Percentiles rank a stretch among this genome's conserved stretches.
These are phyloP conservation scores for Xylariaceae sp. DNA, from an alignment of 2,329 filamentous ascomycete species.

Conservation along the genomic window DNA sequence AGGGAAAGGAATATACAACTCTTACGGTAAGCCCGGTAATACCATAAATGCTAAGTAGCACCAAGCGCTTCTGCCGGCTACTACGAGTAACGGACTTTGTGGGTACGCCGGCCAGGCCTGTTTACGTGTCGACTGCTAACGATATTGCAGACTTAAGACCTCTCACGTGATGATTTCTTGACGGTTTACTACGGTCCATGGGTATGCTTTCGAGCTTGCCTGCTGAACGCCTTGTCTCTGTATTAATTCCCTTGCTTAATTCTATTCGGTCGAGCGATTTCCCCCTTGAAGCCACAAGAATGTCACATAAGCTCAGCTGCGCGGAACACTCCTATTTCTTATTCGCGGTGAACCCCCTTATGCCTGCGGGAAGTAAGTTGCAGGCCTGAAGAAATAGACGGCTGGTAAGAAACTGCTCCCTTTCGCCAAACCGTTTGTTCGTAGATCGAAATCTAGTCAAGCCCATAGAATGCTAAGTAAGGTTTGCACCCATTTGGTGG, in stretches of 20 bases:
- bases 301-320: neutral
- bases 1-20: too few relatives aligned
- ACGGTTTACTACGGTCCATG: too few relatives aligned
- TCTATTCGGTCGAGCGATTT: neutral
- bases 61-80: too few relatives aligned
- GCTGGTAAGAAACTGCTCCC: neutral
- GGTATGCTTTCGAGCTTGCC: too few relatives aligned
- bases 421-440: neutral
- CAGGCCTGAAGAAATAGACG: neutral
- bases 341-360: neutral
- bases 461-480: neutral
- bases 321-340: neutral
- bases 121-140: too few relatives aligned
- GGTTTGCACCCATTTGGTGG: neutral
- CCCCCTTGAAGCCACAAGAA: neutral
- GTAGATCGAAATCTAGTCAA: neutral
- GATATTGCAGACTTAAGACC: too few relatives aligned
- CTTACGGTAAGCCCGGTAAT: too few relatives aligned
- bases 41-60: too few relatives aligned
- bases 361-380: neutral
- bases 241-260: neutral
- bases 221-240: too few relatives aligned
- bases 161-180: too few relatives aligned
- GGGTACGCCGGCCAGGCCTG: too few relatives aligned
- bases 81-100: too few relatives aligned